Evolutionary conservation across 129 eudicot species (phyloP).

Genomic region (Gnaphalium uliginosum): DNA sequence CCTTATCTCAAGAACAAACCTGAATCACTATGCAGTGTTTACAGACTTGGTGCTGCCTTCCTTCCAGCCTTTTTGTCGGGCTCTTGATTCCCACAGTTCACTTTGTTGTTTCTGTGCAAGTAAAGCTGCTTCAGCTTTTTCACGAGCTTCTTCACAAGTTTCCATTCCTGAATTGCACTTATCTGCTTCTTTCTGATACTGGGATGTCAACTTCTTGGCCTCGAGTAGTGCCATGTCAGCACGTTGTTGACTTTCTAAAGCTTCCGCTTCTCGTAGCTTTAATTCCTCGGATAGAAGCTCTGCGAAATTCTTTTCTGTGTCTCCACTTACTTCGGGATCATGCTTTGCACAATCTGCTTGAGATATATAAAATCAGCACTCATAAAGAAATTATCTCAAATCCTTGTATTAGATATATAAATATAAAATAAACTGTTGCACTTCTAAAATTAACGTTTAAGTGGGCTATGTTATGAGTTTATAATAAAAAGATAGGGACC

Average conservation of each 20-base stretch:
- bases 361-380: conserved; percentile 3
- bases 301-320: conserved; percentile 79
- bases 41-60: conserved; percentile 48
- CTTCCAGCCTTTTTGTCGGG: conserved; percentile 91
- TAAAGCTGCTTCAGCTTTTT: conserved; percentile 76
- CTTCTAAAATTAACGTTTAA: background rate
- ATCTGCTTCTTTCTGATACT: conserved; percentile 96
- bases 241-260: conserved; percentile 71
- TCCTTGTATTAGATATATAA: background rate
- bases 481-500: background rate
- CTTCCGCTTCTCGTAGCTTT: conserved; percentile 78
- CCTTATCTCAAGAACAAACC: conserved; percentile 26
- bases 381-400: background rate
- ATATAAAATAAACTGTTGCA: background rate
- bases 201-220: conserved; percentile 91
- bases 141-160: conserved; percentile 97
- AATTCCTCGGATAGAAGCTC: conserved; percentile 84
- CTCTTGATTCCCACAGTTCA: conserved; percentile 82
- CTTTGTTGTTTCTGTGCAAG: conserved; percentile 67
- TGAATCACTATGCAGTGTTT: conserved; percentile 18
- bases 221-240: conserved; percentile 90
- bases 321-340: conserved; percentile 92
- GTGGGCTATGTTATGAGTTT: background rate
- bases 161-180: conserved; percentile 98
- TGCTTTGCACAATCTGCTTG: conserved; percentile 82